phyloP scores from a whole-genome alignment of 2,329 filamentous ascomycete species.

The Microsporum audouinii region DNA sequence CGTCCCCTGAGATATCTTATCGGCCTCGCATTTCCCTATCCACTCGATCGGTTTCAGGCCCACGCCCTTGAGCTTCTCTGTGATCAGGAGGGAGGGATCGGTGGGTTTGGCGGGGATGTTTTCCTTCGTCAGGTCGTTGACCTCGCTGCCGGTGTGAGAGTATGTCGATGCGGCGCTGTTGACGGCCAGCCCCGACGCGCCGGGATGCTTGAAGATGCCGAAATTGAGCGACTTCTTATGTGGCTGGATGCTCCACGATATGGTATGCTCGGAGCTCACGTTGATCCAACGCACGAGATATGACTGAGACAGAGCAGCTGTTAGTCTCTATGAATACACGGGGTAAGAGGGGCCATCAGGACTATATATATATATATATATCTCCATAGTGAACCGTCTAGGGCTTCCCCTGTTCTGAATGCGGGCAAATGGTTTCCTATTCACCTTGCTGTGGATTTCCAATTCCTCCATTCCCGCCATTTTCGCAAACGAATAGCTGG shows the following conservation, averaged over 20 bases:
- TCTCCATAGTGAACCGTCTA: neutral
- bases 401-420: slow-evolving; percentile 17
- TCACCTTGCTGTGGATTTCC: slow-evolving; percentile 93
- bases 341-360: neutral
- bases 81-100: slow-evolving; percentile 51
- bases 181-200: slow-evolving; percentile 45
- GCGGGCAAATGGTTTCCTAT: neutral
- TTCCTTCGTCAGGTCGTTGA: slow-evolving; percentile 19
- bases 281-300: slow-evolving; percentile 97
- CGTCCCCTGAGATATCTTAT: slow-evolving; percentile 84
- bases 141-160: slow-evolving; percentile 23
- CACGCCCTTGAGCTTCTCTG: slow-evolving; percentile 52
- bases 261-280: slow-evolving; percentile 78
- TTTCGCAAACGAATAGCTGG: neutral
- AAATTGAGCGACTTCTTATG: slow-evolving; percentile 99
- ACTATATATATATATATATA: neutral
- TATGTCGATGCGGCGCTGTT: slow-evolving; percentile 15
- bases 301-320: slow-evolving; percentile 46
- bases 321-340: neutral
- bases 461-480: slow-evolving; percentile 97
- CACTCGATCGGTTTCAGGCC: slow-evolving; percentile 57
- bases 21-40: slow-evolving; percentile 91
- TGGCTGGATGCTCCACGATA: slow-evolving; percentile 95
- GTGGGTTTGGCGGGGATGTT: slow-evolving; percentile 41
- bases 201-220: slow-evolving; percentile 93